These are phyloP conservation scores for Yamadazyma scolyti DNA, from an alignment of 805 yeast genomes.

Conservation along the genomic window DNA sequence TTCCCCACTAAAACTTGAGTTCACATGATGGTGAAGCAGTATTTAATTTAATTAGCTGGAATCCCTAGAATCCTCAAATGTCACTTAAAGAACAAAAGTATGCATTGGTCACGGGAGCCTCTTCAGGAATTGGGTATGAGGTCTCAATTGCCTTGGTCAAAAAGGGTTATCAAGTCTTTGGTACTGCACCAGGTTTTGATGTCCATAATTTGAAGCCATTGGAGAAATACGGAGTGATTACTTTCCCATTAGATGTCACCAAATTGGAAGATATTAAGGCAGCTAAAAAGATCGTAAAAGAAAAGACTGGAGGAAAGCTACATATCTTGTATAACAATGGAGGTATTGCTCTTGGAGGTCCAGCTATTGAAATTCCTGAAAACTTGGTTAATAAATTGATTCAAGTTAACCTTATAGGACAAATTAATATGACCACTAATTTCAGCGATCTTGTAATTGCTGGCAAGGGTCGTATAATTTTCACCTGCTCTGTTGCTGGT, in stretches of 20 bases:
- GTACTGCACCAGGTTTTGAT: conserved; percentile 27
- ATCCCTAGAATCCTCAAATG: no score
- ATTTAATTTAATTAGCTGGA: no score
- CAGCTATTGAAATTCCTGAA: conserved; percentile 31
- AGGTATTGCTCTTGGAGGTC: conserved; percentile 22
- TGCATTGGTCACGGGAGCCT: conserved; percentile 52
- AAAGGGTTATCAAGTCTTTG: conserved; percentile 37
- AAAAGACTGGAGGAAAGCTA: conserved; percentile 27
- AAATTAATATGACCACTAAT: conserved; percentile 29
- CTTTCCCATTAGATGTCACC: conserved; percentile 35
- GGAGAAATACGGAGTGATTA: conserved; percentile 20
- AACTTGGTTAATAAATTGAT: conserved; percentile 15
- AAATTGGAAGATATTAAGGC: conserved; percentile 20
- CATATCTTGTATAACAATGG: conserved; percentile 42
- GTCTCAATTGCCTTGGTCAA: conserved; percentile 39
- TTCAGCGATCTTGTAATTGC: conserved; percentile 26
- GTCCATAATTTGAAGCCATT: conserved; percentile 22
- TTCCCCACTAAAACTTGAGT: no score
- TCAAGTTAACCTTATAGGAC: conserved; percentile 39
- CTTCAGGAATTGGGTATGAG: conserved; percentile 48
- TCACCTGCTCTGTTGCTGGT: conserved; percentile 34
- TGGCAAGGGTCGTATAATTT: conserved; percentile 32
- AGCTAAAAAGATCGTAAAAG: conserved; percentile 18
- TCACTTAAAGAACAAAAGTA: conserved; percentile 11
- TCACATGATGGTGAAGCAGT: no score